Evolutionary conservation across 2,329 filamentous ascomycete species (phyloP), one percentile per base, ranked within the genome.

Genomic region (Cordyceps cicadae): DNA sequence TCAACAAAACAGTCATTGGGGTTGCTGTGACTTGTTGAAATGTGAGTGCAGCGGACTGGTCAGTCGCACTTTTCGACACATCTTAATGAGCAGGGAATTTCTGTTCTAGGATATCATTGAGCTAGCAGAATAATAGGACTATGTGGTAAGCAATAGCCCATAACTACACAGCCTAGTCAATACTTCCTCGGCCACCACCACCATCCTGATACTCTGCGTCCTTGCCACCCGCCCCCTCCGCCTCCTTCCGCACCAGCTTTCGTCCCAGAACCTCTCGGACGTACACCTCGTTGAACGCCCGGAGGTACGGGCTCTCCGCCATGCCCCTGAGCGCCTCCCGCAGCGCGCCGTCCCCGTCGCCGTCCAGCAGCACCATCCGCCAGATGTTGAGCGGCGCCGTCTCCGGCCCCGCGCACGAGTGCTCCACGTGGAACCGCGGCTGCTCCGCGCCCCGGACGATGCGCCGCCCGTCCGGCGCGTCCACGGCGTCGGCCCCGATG

Each of bases 371-470:
- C 26, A 63, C 60, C 46, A 63, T 50, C 9, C 53, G 49, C 62
- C 62, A 63, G 15, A 62, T 14, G 21, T 63, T 63, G n/a, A 63
- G 50, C 21, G 62, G 62, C 34, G 59, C 60, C 15, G 52, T 51
- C 37, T 62, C 62, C 5, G 53, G 55, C 26, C 52, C 52, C 14
- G 37, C 39, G 21, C 21, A 37, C 37, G 52, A 43, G 39, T 65
- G 64, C 48, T 60, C 58, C 12, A 65, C 64, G 34, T 65, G 64
- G 54, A 65, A 65, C 49, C 60, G 45, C 14, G 57, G 50, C 58
- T 65, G 64, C 43, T 62, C 50, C 45, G 46, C 52, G n/a, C 64
- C 64, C 8, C 63, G 60, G 15, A 62, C 57, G 51, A 65, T 65
- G 29, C 50, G 63, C 15, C 37, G 58, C 3, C 63, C 64, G 46